Conservation (phyloP, 2,329 filamentous ascomycete genomes). For the Amylocarpus encephaloides region DNA sequence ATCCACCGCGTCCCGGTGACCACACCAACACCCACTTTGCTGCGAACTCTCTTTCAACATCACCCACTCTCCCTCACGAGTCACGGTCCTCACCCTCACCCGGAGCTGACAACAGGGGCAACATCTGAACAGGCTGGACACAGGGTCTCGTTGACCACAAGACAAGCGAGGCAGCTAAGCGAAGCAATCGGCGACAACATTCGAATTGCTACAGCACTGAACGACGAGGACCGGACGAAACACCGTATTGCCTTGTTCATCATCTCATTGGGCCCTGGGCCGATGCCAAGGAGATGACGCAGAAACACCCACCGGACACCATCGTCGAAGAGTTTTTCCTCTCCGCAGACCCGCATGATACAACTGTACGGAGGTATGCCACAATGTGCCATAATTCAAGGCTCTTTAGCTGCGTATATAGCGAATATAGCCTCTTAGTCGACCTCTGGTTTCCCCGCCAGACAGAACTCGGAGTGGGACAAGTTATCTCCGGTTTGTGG, state of each 20-base stretch:
- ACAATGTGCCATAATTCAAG: not conserved
- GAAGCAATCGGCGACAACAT: no score
- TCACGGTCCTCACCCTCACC: no score
- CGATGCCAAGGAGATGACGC: not conserved
- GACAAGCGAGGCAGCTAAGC: not conserved
- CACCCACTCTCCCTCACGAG: not conserved
- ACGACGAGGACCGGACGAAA: not conserved
- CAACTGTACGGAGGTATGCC: not conserved
- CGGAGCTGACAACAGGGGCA: no score
- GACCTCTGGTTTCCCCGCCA: constrained; percentile 6
- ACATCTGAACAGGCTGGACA: no score
- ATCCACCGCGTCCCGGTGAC: not conserved
- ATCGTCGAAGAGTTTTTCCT: not conserved
- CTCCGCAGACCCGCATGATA: not conserved
- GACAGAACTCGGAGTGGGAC: constrained; percentile 6
- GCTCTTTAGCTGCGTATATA: not conserved
- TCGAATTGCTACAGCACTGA: not conserved
- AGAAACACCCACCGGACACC: not conserved
- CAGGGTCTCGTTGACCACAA: not conserved
- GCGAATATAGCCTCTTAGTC: constrained; percentile 5
- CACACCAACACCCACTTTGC: not conserved
- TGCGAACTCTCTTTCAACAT: not conserved
- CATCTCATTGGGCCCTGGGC: not conserved
- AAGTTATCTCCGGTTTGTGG: constrained; percentile 7
- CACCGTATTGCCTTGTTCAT: not conserved